Conservation (phyloP, 768 basidiomycete species). For the Mycena filopes region DNA sequence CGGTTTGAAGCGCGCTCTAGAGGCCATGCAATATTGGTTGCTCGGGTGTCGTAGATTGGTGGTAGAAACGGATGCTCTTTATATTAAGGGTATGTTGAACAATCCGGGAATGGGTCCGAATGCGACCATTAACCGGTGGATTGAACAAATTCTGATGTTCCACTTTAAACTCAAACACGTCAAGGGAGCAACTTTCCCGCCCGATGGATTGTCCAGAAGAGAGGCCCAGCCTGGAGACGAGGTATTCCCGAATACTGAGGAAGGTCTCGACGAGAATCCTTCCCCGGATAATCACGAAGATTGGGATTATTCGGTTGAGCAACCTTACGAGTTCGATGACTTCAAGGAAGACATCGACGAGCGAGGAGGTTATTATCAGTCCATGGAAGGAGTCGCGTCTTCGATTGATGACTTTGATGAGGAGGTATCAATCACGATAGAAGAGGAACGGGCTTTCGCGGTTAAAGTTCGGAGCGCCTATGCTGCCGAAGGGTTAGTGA, state of each 20-base stretch:
- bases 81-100: not conserved
- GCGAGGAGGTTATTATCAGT: not conserved
- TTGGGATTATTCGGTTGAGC: not conserved
- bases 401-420: not conserved
- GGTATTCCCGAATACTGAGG: too few relatives aligned
- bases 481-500: not conserved
- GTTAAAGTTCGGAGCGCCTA: not conserved
- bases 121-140: too few relatives aligned
- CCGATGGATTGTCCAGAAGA: too few relatives aligned
- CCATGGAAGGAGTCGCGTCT: not conserved
- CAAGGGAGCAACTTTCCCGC: too few relatives aligned
- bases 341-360: not conserved
- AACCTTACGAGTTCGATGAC: not conserved
- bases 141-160: too few relatives aligned
- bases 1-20: not conserved
- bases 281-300: not conserved
- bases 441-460: not conserved
- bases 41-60: not conserved
- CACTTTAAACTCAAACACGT: too few relatives aligned
- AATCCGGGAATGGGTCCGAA: too few relatives aligned
- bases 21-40: not conserved
- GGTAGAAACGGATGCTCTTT: not conserved
- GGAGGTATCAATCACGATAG: not conserved
- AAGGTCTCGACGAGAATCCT: conserved; percentile 1
- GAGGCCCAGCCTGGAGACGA: too few relatives aligned